Percentiles rank a stretch among this genome's conserved stretches.
phyloP scores from a whole-genome alignment of 345 rosid species.

The Kandelia obovata region DNA sequence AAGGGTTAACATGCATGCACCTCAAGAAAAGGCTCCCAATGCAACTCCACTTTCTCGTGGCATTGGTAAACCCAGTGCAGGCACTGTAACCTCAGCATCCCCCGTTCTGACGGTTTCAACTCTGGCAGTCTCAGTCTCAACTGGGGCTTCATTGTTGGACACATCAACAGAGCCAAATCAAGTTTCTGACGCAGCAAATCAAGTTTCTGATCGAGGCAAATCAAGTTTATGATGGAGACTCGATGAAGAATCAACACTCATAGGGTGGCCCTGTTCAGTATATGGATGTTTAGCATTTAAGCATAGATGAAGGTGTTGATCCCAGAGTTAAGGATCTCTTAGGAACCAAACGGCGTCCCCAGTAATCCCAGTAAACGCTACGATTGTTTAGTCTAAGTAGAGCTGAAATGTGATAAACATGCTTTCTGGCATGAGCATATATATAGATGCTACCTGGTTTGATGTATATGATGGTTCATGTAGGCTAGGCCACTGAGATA shows the following conservation, averaged over 20 bases:
- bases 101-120: slow-evolving; percentile 11
- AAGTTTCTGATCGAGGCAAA: slow-evolving; percentile 5
- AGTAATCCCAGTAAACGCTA: neutral
- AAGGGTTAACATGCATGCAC: neutral
- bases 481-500: too few species aligned
- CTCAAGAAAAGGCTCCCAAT: slow-evolving; percentile 29
- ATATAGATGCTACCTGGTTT: neutral
- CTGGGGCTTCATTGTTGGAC: slow-evolving; percentile 16
- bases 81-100: slow-evolving; percentile 30
- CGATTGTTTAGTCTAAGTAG: too few species aligned
- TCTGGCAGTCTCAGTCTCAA: slow-evolving; percentile 20
- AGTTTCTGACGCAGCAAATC: neutral
- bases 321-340: too few species aligned
- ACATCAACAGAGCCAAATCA: slow-evolving; percentile 15
- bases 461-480: neutral
- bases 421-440: neutral
- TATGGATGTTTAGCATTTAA: slow-evolving; percentile 3
- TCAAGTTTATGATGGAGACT: slow-evolving; percentile 12
- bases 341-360: neutral
- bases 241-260: slow-evolving; percentile 17
- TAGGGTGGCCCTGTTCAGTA: neutral
- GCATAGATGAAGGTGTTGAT: neutral
- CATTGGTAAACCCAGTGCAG: slow-evolving; percentile 18
- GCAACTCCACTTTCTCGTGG: slow-evolving; percentile 36
- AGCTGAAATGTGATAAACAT: slow-evolving; percentile 1